phyloP scores from a whole-genome alignment of 2,329 filamentous ascomycete genomes.

The Aspergillus candidus region DNA sequence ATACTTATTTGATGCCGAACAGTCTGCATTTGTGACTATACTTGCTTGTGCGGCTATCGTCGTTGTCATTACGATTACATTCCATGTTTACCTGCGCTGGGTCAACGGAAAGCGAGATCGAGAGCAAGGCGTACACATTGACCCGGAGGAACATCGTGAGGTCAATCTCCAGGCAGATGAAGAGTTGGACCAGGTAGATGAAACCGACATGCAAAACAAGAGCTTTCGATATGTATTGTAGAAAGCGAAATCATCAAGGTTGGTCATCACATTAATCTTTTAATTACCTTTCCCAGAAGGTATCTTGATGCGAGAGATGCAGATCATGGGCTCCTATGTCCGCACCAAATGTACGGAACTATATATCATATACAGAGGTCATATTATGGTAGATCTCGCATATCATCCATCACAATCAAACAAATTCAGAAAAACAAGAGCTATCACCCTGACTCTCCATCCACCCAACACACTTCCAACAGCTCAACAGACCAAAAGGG shows the following conservation, averaged over 20 bases:
- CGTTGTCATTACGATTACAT: constrained; percentile 7
- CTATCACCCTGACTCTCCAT: constrained; percentile 7
- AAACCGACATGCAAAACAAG: constrained; percentile 17
- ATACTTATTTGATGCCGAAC: neutral
- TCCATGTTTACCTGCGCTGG: constrained; percentile 12
- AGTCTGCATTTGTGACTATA: constrained; percentile 19
- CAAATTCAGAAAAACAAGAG: constrained; percentile 8
- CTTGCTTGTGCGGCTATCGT: constrained; percentile 16
- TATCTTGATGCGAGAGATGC: too few relatives aligned
- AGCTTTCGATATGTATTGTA: constrained; percentile 17
- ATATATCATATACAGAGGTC: too few relatives aligned
- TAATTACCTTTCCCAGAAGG: too few relatives aligned
- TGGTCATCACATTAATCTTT: too few relatives aligned
- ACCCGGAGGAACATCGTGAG: constrained; percentile 9
- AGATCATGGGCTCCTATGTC: too few relatives aligned
- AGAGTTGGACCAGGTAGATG: constrained; percentile 12
- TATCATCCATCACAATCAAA: constrained; percentile 3
- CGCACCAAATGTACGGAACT: too few relatives aligned
- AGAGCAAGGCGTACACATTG: constrained; percentile 10
- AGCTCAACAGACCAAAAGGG: constrained; percentile 11
- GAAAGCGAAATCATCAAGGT: too few relatives aligned
- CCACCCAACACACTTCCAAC: constrained; percentile 17
- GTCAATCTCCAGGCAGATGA: constrained; percentile 10
- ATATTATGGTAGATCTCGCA: too few relatives aligned
- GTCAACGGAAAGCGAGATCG: constrained; percentile 10